Base-by-base conservation (phyloP, 1,284 basidiomycete species). In the Singerocomus inundabilis region DNA sequence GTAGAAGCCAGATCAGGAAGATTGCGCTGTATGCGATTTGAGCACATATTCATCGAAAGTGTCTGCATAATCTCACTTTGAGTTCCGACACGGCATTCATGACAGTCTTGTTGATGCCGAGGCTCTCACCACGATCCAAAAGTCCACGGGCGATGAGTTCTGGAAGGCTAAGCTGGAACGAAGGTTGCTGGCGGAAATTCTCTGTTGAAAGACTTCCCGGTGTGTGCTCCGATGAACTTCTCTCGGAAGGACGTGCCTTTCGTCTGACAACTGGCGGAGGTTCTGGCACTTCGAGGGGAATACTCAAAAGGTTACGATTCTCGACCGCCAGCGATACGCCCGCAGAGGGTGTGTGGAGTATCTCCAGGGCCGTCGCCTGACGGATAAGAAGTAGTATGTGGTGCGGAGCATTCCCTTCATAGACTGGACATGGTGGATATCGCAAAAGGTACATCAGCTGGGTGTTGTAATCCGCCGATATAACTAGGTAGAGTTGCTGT, bases 381-480 rank as follows among this genome's bases (percentile, higher is more conserved):
- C 82, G 79, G 21, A 96, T 69, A 21, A 98, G 78, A 25, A 96
- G 75, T 13, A 74, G 77, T 13, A 83, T 73, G 52, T 85, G 85
- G 57, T 84, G 76, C 13, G 73, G 65, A 29, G 67, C 63, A 29
- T 67, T 65, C 31, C 69, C 64, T 48, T 60, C 60, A 6, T 56
- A 49, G 3, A 61, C 37, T 6, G 72, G 67, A 55, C 78, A 70
- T 44, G 82, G 68, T 56, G 93, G 91, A 68, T 96, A 97, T 54
- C 90, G 88, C 25, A 98, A 73, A 21, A 97, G 78, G 53, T 79
- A 76, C 29, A 91, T 92, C 24, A 98, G 75, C 58, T 95, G 86
- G 1, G 77, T 79, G 51, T 84, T 91, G 66, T 96, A 94, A 67
- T 95, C 93, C 16, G 85, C 79, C 7, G 85, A 78, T 53, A 97